These are phyloP conservation scores for Sporormia fimetaria DNA, from an alignment of 495 filamentous ascomycete genomes.

Conservation along the genomic window DNA sequence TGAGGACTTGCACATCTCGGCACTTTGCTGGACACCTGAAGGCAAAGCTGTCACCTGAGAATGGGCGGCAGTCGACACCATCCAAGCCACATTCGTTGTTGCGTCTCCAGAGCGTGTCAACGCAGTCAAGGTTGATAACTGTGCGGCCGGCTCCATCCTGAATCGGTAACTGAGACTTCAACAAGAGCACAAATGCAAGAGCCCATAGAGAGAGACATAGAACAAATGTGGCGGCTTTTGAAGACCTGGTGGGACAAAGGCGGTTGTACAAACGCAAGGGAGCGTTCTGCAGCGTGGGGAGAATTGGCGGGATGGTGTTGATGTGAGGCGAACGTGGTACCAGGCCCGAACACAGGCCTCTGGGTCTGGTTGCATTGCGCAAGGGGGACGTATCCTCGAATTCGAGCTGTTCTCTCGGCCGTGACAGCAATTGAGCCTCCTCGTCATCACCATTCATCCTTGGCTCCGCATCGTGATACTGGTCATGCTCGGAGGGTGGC, in stretches of 20 bases:
- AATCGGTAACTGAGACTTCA: constrained; percentile 6
- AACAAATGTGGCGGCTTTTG: constrained; percentile 1
- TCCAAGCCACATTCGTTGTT: constrained; percentile 31
- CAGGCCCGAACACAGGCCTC: not conserved
- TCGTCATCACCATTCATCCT: not conserved
- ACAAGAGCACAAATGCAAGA: not conserved
- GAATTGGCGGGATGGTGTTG: constrained; percentile 1
- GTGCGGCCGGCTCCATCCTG: constrained; percentile 2
- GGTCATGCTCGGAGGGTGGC: too few species aligned
- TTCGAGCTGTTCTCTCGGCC: constrained; percentile 6
- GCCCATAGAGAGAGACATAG: not conserved
- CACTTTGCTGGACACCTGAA: constrained; percentile 35
- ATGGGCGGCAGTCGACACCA: constrained; percentile 33
- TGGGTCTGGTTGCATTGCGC: not conserved
- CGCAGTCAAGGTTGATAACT: constrained; percentile 14
- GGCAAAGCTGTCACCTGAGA: constrained; percentile 27
- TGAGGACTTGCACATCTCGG: constrained; percentile 22
- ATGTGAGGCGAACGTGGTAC: constrained; percentile 2
- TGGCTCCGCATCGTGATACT: too few species aligned
- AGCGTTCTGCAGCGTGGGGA: constrained; percentile 1
- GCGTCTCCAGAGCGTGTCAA: constrained; percentile 10
- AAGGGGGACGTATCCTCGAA: constrained; percentile 5
- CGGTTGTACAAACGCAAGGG: constrained; percentile 3
- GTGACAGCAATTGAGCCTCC: not conserved
- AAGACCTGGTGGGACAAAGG: not conserved